Base-by-base conservation (phyloP, 2,329 filamentous ascomycete genomes). In the Nectriaceae sp. region DNA sequence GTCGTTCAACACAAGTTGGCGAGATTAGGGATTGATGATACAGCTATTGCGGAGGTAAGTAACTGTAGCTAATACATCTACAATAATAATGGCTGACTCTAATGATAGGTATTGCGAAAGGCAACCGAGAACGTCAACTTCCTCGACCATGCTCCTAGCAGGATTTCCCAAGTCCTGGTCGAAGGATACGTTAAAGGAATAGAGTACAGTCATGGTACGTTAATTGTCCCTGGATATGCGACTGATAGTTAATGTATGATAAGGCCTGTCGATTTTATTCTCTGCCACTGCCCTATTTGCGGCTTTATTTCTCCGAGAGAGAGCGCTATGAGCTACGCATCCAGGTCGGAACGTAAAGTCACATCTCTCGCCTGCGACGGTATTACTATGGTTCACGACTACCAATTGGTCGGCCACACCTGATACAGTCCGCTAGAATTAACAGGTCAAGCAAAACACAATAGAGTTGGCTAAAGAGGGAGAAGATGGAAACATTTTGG, bases 141-240 rank as follows among this genome's bases (percentile, higher is more conserved):
- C 19, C 45, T 60, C 4, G 53, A 60, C 2, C 40, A 53, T 47
- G 60, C 42, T 52, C 48, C 56, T 0, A 51, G 38, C 6, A 42
- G 48, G 4, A 22, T 57, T 1, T 13, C 53, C 29, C 41, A 36
- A 2, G 43, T 55, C 0, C 35, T 60, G 2, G 33, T 60, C 2
- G 41, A 24, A 15, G 52, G 44, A 4, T 60, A 57, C 18, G 40
- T 59, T 15, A 52, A 38, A 15, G 57, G 57, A 1, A 57, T 60
- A 3, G 49, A 57, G 31, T 56, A 54, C 21, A 54, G 47, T 2
- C 57, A 60, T 26, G 54, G 56, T 52, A 46, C 16, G 54, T 37
- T 21, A 3, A 36, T 29, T 13, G 6, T 13, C 24, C 24, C 24
- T 13, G 24, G 24, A 29, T 29, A 29, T 29, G 13, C n/a, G 13